Evolutionary conservation across 1,139 yeast genomes (phyloP), one percentile per base, ranked within the genome.

Genomic region (Saccharomycopsis hybrid): DNA sequence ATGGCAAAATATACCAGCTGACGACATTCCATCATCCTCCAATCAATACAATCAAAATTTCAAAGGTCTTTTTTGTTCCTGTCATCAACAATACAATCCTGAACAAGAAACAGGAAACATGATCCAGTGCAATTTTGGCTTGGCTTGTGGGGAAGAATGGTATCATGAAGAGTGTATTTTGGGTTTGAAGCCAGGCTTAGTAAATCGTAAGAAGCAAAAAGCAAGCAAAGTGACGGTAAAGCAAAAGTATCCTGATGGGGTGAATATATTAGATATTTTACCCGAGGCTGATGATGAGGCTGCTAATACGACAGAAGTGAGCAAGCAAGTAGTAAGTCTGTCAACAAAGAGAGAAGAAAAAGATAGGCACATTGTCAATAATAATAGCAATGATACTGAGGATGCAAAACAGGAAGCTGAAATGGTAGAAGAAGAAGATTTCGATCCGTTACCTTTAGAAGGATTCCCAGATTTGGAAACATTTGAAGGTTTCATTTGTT

Each of bases 81-180:
- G 99, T 62, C 64, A 71, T 44, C 67, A 71, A 49, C 71, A 71
- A 2, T 89, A 88, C 63, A 78, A 85, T 58, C 90, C 94, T 0
- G 73, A 77, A 38, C 77, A 76, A 38, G 94, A 86, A 58, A 74
- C 82, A 1, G 83, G 89, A 0, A 80, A 80, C 49, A 92, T 92
- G 98, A 71, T 87, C 46, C 98, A 94, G 62, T 92, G 98, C 63
- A 74, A 76, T 47, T 72, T 90, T 57, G 98, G 98, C 0, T 78
- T 77, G 32, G 79, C 64, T 1, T 92, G 98, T 67, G 81, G 82
- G 5, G 98, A 92, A 65, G 98, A 92, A 62, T 94, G 98, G 99
- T 94, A 71, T 62, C 99, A 92, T 63, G 96, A 89, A 55, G 83
- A 82, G 55, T 92, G 98, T 63, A 80, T 92, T 8, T 65, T 86